These are phyloP conservation scores for Groenewaldozyma tartarivorans DNA, from an alignment of 805 yeast genomes.

Conservation along the genomic window DNA sequence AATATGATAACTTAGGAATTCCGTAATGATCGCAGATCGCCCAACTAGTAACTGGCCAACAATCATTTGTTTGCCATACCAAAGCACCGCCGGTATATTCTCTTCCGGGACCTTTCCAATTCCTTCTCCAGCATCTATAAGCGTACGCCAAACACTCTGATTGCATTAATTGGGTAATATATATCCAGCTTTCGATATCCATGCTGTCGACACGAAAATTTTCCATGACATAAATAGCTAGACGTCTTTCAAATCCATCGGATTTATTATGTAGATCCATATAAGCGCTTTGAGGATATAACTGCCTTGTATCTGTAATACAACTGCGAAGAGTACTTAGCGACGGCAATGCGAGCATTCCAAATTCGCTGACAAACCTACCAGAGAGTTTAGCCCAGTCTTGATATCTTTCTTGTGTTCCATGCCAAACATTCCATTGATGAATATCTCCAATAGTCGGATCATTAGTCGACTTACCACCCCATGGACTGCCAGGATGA, in stretches of 20 bases:
- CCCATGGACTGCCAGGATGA: slow-evolving; percentile 43
- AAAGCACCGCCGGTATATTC: slow-evolving; percentile 37
- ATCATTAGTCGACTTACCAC: slow-evolving; percentile 31
- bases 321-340: slow-evolving; percentile 29
- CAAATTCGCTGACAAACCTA: slow-evolving; percentile 44
- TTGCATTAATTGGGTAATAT: slow-evolving; percentile 46
- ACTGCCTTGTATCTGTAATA: slow-evolving; percentile 31
- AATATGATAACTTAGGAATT: slow-evolving; percentile 39
- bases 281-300: slow-evolving; percentile 35
- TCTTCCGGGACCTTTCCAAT: slow-evolving; percentile 33
- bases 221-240: slow-evolving; percentile 39
- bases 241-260: slow-evolving; percentile 37
- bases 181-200: slow-evolving; percentile 36
- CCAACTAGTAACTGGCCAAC: slow-evolving; percentile 49
- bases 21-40: slow-evolving; percentile 35
- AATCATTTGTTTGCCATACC: slow-evolving; percentile 48
- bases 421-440: slow-evolving; percentile 54
- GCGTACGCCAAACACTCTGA: slow-evolving; percentile 41
- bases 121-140: slow-evolving; percentile 37
- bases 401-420: slow-evolving; percentile 40
- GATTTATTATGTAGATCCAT: slow-evolving; percentile 44
- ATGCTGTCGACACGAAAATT: slow-evolving; percentile 31
- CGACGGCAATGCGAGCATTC: slow-evolving; percentile 41
- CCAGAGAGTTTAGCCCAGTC: slow-evolving; percentile 39
- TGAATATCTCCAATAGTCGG: slow-evolving; percentile 40